Base-by-base conservation (phyloP, 306 rosid species). In the Luffa aegyptiaca region DNA sequence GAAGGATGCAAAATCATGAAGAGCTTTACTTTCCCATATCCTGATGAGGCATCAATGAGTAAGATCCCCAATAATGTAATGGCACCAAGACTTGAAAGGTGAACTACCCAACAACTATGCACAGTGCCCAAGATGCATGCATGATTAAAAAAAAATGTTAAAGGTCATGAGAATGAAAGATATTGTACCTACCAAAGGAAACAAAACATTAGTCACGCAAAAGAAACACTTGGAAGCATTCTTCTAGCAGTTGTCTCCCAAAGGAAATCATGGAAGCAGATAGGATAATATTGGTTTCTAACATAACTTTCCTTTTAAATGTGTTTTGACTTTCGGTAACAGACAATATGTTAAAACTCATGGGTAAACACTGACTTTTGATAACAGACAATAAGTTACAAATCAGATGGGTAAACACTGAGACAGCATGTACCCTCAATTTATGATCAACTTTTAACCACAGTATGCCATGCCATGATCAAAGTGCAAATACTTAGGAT, bases 401-500 rank as follows among this genome's bases (percentile, higher is more conserved):
- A 66, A 16, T 8, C 75, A 20, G 41, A 18, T 69, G 75, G 75
- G 21, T 4, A 41, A 39, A 69, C 17, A 66, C 49, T 39, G 51
- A 66, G 16, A 65, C 51, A 69, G 49, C 13, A 69, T 20, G 75
- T 26, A 69, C 17, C 48, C 52, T 68, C 75, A 68, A 68, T 39
- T 68, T 41, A 39, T 68, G 52, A 44, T 37, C 53, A 20, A 18
- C 53, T 69, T 42, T 69, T 69, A 5, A 48, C 18, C 37, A 69
- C n/a, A 84, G 62, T 20, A 65, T 82, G 13, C 16, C 79, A 57
- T 48, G 59, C 51, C 21, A 78, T 26, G 49, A 80, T 45, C 59
- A 73, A 31, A 80, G 33, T 42, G 26, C 42, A 58, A 61, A 44
- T 74, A 49, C 42, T 73, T 26, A 20, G 48, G 18, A 74, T 0